phyloP scores from a whole-genome alignment of 2,329 filamentous ascomycete species.

The Alternaria hordeiaustralica region DNA sequence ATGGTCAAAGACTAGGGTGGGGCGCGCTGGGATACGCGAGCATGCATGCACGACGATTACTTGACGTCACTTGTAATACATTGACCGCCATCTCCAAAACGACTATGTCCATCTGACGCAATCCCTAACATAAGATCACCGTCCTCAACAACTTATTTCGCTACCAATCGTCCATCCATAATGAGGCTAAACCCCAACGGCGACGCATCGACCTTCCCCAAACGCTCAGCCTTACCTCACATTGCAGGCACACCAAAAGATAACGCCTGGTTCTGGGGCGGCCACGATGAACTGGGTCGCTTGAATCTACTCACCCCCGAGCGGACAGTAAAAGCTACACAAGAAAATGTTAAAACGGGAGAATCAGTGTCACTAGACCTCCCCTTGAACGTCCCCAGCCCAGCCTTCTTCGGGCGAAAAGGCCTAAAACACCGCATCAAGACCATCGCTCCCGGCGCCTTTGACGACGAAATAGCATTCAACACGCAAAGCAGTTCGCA shows the following conservation, averaged over 20 bases:
- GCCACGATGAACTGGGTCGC: conserved; percentile 57
- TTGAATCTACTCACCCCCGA: conserved; percentile 66
- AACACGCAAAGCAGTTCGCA: conserved; percentile 45
- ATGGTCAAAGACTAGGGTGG: not conserved
- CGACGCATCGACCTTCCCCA: conserved; percentile 27
- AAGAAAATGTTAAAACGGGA: conserved; percentile 60
- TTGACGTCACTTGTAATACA: conserved; percentile 5
- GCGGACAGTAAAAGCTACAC: conserved; percentile 59
- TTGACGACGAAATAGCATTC: conserved; percentile 40
- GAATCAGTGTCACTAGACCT: conserved; percentile 64
- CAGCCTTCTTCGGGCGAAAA: conserved; percentile 63
- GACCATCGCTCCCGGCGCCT: conserved; percentile 21
- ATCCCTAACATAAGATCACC: not conserved
- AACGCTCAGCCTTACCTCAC: conserved; percentile 26
- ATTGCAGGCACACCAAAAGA: conserved; percentile 29
- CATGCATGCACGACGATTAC: not conserved
- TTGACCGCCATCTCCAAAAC: not conserved
- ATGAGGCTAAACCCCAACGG: conserved; percentile 31
- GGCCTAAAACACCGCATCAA: conserved; percentile 54
- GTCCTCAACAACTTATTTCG: no score
- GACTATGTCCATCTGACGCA: not conserved
- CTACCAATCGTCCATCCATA: not conserved
- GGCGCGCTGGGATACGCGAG: not conserved
- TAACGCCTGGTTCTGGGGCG: conserved; percentile 35
- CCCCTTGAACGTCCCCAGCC: conserved; percentile 61